These are phyloP conservation scores for Olyra latifolia DNA, from an alignment of 176 grass and related monocot genomes.

Conservation along the genomic window DNA sequence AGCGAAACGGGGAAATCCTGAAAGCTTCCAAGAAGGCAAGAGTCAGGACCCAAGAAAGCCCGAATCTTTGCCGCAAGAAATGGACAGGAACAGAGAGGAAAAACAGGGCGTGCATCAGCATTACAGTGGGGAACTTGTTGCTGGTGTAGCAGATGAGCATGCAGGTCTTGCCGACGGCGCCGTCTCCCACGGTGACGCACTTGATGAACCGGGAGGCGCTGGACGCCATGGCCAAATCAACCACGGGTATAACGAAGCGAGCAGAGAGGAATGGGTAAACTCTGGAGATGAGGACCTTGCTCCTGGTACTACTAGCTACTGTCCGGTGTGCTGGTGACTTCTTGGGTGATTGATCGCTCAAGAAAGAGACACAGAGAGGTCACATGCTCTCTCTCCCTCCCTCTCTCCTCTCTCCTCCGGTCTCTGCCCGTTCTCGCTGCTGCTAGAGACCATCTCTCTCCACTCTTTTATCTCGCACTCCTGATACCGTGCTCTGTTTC, in stretches of 20 bases:
- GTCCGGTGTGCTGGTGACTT: slow-evolving; percentile 8
- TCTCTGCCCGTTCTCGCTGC: neutral
- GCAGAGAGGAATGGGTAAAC: neutral
- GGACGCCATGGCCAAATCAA: slow-evolving; percentile 53
- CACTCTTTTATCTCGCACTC: slow-evolving; percentile 29
- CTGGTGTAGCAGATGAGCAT: slow-evolving; percentile 99
- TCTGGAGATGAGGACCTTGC: neutral
- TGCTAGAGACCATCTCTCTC: neutral
- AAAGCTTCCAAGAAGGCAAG: neutral
- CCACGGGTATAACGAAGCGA: neutral
- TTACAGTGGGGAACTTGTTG: slow-evolving; percentile 97
- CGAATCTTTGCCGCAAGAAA: neutral
- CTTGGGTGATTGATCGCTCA: slow-evolving; percentile 9
- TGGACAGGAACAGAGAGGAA: neutral
- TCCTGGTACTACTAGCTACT: neutral
- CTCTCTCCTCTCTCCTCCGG: too few relatives aligned
- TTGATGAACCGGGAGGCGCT: slow-evolving; percentile 86
- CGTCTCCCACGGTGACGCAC: slow-evolving; percentile 84
- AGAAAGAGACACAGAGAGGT: neutral
- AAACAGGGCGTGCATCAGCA: neutral
- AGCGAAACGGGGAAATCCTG: neutral
- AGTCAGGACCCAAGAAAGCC: neutral
- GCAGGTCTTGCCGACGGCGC: slow-evolving; percentile 90
- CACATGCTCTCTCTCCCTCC: slow-evolving; percentile 31
- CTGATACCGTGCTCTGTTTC: slow-evolving; percentile 23